Conservation (phyloP, 129 eudicot species). For the Lactuca saligna region DNA sequence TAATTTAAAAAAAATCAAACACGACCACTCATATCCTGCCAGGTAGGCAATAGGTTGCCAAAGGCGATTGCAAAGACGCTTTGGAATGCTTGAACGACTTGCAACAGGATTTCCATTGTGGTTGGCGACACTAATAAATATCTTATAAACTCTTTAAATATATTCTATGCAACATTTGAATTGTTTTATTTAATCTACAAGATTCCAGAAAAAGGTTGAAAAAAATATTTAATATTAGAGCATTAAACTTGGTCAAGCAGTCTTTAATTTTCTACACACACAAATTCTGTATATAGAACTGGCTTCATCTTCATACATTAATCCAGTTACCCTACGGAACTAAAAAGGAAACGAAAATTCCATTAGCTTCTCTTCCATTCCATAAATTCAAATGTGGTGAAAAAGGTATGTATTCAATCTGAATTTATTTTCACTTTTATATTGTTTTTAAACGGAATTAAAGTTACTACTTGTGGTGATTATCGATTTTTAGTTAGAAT, state of each 20-base stretch:
- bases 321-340: not conserved
- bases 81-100: too few relatives aligned
- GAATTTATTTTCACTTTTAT: not conserved
- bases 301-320: not conserved
- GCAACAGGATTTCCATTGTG: too few relatives aligned
- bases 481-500: not conserved
- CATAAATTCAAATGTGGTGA: slow-evolving; percentile 5
- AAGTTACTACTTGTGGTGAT: not conserved
- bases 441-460: not conserved
- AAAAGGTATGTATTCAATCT: slow-evolving; percentile 12
- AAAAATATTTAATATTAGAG: too few relatives aligned
- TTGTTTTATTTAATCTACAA: too few relatives aligned
- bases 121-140: too few relatives aligned
- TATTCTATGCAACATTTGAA: too few relatives aligned
- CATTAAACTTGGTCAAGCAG: not conserved
- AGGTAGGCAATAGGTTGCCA: too few relatives aligned
- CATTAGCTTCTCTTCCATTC: not conserved
- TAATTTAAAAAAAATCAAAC: too few relatives aligned
- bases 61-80: too few relatives aligned
- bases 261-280: not conserved
- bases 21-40: too few relatives aligned
- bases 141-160: too few relatives aligned
- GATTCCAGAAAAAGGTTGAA: too few relatives aligned
- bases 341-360: not conserved
- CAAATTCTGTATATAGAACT: not conserved